Percentiles rank a stretch among this genome's conserved stretches.
phyloP scores from a whole-genome alignment of 257 asterid genomes.

The Nicotiana tabacum region DNA sequence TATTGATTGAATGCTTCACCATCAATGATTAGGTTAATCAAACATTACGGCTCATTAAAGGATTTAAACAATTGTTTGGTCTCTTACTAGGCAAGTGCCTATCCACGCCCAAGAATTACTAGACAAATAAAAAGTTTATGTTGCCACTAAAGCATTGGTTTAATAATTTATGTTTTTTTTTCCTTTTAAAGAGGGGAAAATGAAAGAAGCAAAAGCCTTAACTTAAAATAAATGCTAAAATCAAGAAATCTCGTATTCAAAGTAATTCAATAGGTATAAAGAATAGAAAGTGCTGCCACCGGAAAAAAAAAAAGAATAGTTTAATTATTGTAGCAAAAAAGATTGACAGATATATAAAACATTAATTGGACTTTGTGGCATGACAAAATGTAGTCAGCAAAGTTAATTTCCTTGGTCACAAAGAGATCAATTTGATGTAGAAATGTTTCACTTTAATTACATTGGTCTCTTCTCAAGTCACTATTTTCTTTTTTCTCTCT shows the following conservation, averaged over 20 bases:
- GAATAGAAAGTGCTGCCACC: neutral
- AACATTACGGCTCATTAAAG: neutral
- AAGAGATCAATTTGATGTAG: neutral
- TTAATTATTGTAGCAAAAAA: neutral
- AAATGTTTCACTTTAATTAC: neutral
- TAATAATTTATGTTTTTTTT: too few species aligned
- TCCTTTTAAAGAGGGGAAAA: too few species aligned
- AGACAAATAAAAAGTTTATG: neutral
- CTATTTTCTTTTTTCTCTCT: neutral
- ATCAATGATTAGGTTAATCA: neutral
- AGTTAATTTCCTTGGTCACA: neutral
- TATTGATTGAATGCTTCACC: neutral
- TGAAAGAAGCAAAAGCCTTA: too few species aligned
- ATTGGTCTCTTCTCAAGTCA: neutral
- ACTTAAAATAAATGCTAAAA: too few species aligned
- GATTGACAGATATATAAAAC: neutral
- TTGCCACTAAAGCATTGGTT: neutral
- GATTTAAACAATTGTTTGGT: neutral
- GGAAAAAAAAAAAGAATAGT: neutral
- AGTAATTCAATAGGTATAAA: neutral
- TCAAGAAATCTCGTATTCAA: neutral
- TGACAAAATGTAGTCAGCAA: neutral
- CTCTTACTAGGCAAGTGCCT: neutral
- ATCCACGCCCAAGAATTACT: neutral
- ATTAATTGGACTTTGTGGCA: neutral